A percentile compares a stretch with the other conserved stretches of the same genome.
Evolutionary conservation across 1,139 yeast genomes (phyloP).

Genomic region (Sugiyamaella japonica): DNA sequence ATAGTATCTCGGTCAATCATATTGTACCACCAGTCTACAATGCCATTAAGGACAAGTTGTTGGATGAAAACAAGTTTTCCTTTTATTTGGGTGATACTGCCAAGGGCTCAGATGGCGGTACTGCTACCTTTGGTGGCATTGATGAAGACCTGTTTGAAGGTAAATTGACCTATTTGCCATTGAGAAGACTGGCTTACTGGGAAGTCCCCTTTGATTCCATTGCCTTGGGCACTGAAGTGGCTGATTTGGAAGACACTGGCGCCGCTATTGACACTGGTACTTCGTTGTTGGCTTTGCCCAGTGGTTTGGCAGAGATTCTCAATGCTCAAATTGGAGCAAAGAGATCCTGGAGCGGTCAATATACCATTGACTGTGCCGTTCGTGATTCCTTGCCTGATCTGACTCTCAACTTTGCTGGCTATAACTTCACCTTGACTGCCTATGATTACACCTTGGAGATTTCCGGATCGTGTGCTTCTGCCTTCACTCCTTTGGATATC

Average conservation of each 20-base stretch:
- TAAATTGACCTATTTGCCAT: slow-evolving; percentile 89
- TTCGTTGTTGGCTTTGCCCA: slow-evolving; percentile 89
- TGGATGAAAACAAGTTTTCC: slow-evolving; percentile 83
- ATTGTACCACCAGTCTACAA: slow-evolving; percentile 93
- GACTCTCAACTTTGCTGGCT: slow-evolving; percentile 83
- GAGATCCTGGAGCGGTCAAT: slow-evolving; percentile 97
- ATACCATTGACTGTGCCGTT: slow-evolving; percentile 81
- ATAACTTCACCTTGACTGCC: slow-evolving; percentile 84
- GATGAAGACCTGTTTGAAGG: slow-evolving; percentile 76
- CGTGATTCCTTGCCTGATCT: slow-evolving; percentile 86
- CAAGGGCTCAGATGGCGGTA: slow-evolving; percentile 76
- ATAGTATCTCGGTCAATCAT: slow-evolving; percentile 81
- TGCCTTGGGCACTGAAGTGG: slow-evolving; percentile 87
- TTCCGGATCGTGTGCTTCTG: slow-evolving; percentile 92
- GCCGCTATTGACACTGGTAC: slow-evolving; percentile 99
- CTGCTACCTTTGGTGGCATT: slow-evolving; percentile 92
- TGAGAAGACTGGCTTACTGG: slow-evolving; percentile 99
- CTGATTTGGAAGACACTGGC: slow-evolving; percentile 78
- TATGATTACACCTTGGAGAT: slow-evolving; percentile 91
- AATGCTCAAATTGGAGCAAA: slow-evolving; percentile 96
- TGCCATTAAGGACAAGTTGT: slow-evolving; percentile 75
- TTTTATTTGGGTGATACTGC: slow-evolving; percentile 83
- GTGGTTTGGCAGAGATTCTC: slow-evolving; percentile 90
- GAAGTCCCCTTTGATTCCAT: slow-evolving; percentile 91
- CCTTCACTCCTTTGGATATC: slow-evolving; percentile 95